Percentiles rank a stretch among this genome's conserved stretches.
Evolutionary conservation across 768 basidiomycete genomes (phyloP).

Genomic region (Coprinopsis strossmayeri): DNA sequence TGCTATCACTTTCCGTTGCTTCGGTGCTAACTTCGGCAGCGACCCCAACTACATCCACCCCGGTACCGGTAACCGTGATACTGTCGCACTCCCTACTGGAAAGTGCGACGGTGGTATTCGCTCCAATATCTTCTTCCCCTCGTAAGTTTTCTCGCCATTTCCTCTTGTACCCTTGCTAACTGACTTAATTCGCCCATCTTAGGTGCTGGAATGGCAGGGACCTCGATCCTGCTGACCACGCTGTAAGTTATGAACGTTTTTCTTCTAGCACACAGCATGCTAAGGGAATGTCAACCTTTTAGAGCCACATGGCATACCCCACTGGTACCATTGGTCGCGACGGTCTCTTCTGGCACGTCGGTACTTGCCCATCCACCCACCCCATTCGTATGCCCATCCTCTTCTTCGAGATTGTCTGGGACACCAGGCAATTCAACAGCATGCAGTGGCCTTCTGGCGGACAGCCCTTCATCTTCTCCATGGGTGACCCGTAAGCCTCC

Average conservation of each 20-base stretch:
- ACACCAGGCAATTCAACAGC: constrained; percentile 9
- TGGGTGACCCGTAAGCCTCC: too few species aligned
- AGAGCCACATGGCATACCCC: too few species aligned
- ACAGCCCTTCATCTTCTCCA: constrained; percentile 4
- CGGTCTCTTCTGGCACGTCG: constrained; percentile 3
- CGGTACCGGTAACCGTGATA: constrained; percentile 6
- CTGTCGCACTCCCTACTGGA: constrained; percentile 1
- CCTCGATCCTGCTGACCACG: constrained; percentile 6
- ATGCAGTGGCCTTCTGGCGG: background rate
- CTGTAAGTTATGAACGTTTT: background rate
- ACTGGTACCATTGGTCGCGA: background rate
- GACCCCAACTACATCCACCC: constrained; percentile 4
- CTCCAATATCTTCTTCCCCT: constrained; percentile 11
- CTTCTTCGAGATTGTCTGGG: constrained; percentile 8
- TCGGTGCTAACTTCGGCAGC: constrained; percentile 4
- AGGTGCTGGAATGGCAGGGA: constrained; percentile 11
- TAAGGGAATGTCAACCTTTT: too few species aligned
- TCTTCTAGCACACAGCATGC: background rate
- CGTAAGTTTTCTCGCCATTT: too few species aligned
- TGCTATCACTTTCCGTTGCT: constrained; percentile 8
- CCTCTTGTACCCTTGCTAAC: too few species aligned
- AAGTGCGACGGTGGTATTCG: constrained; percentile 7
- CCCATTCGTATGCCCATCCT: constrained; percentile 7
- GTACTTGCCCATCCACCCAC: constrained; percentile 6
- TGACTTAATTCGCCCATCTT: too few species aligned